phyloP scores from a whole-genome alignment of 2,329 filamentous ascomycete species.

The Neocucurbitaria cava region DNA sequence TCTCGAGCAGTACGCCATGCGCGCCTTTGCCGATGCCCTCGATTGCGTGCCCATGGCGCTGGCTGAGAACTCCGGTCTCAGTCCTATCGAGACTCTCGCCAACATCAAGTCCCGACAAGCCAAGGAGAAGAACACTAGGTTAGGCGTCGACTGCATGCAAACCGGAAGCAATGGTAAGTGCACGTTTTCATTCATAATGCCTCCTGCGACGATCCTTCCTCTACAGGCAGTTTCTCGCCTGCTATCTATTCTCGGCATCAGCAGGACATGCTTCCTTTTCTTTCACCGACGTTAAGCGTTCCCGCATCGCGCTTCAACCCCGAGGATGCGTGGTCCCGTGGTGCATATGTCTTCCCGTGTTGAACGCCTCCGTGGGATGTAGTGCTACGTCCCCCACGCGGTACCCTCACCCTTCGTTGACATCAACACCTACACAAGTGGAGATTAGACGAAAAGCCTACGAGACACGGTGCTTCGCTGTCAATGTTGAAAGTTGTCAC shows the following conservation, averaged over 20 bases:
- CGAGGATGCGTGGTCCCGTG: slow-evolving; percentile 24
- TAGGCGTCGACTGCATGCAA: slow-evolving; percentile 98
- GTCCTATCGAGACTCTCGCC: slow-evolving; percentile 93
- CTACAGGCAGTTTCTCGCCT: neutral
- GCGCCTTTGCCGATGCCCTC: slow-evolving; percentile 93
- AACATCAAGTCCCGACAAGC: slow-evolving; percentile 96
- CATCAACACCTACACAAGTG: slow-evolving; percentile 17
- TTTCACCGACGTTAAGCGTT: slow-evolving; percentile 20
- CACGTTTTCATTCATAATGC: slow-evolving; percentile 2
- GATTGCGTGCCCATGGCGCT: slow-evolving; percentile 94
- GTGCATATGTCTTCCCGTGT: slow-evolving; percentile 19
- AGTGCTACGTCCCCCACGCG: slow-evolving; percentile 32
- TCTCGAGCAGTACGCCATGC: slow-evolving; percentile 99
- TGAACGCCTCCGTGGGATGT: slow-evolving; percentile 28
- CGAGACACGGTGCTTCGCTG: slow-evolving; percentile 16
- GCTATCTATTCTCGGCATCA: neutral
- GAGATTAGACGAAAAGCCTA: slow-evolving; percentile 10
- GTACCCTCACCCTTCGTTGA: slow-evolving; percentile 18
- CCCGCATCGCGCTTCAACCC: slow-evolving; percentile 11
- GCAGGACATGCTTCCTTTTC: slow-evolving; percentile 11
- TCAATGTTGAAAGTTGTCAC: slow-evolving; percentile 9
- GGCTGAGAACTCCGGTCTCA: slow-evolving; percentile 95
- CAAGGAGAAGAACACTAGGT: slow-evolving; percentile 77
- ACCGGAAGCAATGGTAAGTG: slow-evolving; percentile 80
- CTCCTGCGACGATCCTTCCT: slow-evolving; percentile 8